These are phyloP conservation scores for Camelina neglecta DNA, from an alignment of 345 rosid genomes.

Conservation along the genomic window DNA sequence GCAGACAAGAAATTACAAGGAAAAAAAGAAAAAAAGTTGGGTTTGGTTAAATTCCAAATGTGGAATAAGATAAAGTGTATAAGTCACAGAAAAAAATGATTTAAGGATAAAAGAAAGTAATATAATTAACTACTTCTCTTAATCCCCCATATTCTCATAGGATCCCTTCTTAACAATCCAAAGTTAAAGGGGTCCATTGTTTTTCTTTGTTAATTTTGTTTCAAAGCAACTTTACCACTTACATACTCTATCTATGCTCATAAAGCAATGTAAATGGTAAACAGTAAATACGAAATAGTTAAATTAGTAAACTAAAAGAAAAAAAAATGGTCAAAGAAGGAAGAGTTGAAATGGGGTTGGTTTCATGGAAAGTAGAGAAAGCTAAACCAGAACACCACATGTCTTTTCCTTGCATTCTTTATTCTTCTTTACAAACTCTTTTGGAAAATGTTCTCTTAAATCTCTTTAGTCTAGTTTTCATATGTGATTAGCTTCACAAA, in stretches of 20 bases:
- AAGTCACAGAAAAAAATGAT: not conserved
- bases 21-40: not conserved
- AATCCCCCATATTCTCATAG: conserved; percentile 13
- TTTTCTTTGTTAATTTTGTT: not conserved
- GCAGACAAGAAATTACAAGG: conserved; percentile 16
- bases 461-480: conserved; percentile 15
- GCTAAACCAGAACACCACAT: conserved; percentile 22
- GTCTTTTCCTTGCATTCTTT: conserved; percentile 32
- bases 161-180: conserved; percentile 19
- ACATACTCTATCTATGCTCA: not conserved
- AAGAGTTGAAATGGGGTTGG: conserved; percentile 35
- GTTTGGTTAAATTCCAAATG: conserved; percentile 23
- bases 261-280: not conserved
- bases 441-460: not conserved
- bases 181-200: conserved; percentile 16
- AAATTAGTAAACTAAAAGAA: not conserved
- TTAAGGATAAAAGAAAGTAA: not conserved
- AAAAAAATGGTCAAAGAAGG: conserved; percentile 35
- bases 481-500: not conserved
- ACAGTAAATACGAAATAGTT: conserved; percentile 20
- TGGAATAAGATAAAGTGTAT: conserved; percentile 4
- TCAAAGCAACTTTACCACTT: conserved; percentile 6
- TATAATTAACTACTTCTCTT: not conserved
- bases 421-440: conserved; percentile 26
- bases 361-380: conserved; percentile 44